A percentile compares a stretch with the other conserved stretches of the same genome.
These are phyloP conservation scores for Arthrobotrys pseudoclavata DNA, from an alignment of 2,329 filamentous ascomycete genomes.

Conservation along the genomic window DNA sequence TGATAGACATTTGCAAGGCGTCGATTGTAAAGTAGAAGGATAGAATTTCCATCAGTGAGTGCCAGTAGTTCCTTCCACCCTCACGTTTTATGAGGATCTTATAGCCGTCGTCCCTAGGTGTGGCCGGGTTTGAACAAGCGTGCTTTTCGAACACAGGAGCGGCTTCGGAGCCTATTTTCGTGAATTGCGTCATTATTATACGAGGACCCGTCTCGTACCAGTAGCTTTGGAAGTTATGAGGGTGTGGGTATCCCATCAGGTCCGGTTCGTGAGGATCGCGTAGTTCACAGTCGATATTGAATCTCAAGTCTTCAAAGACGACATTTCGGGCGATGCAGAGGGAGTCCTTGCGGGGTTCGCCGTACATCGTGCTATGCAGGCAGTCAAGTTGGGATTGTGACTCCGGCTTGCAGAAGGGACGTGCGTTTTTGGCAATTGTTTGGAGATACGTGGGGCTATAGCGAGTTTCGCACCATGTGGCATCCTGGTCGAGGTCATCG, in stretches of 20 bases:
- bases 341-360: conserved; percentile 61
- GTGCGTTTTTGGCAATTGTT: conserved; percentile 61
- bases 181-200: conserved; percentile 61
- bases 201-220: conserved; percentile 65
- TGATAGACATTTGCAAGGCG: conserved; percentile 64
- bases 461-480: conserved; percentile 55
- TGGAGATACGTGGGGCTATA: conserved; percentile 62
- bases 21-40: conserved; percentile 65
- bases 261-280: conserved; percentile 25
- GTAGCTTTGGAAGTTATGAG: conserved; percentile 62
- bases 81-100: conserved; percentile 66
- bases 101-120: conserved; percentile 43
- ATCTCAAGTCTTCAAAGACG: conserved; percentile 60
- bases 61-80: conserved; percentile 65
- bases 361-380: conserved; percentile 62
- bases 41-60: conserved; percentile 66
- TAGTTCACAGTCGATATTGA: conserved; percentile 62
- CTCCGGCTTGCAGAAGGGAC: conserved; percentile 61
- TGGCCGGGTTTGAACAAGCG: conserved; percentile 26
- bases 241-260: conserved; percentile 41
- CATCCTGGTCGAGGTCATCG: conserved; percentile 12
- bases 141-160: conserved; percentile 19
- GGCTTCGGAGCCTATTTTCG: conserved; percentile 47
- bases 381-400: conserved; percentile 63
- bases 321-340: conserved; percentile 63